phyloP scores from a whole-genome alignment of 371 early-diverging fungal genomes.

The Fennellomyces sp. region DNA sequence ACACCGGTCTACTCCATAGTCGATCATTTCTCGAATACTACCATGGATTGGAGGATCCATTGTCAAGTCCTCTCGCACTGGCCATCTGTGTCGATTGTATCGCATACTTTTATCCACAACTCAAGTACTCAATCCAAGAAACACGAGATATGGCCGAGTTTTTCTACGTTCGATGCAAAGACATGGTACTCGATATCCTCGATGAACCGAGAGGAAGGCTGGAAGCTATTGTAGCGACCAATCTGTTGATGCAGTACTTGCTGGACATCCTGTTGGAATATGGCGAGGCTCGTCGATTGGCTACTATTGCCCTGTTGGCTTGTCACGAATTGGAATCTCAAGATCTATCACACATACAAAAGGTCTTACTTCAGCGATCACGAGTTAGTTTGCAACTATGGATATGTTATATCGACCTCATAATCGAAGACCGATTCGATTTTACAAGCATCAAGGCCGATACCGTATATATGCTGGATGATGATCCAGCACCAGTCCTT shows the following conservation, averaged over 20 bases:
- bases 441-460: too few relatives aligned
- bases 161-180: neutral
- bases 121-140: neutral
- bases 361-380: neutral
- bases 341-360: neutral
- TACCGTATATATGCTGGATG: too few relatives aligned
- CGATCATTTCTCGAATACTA: neutral
- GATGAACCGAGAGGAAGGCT: neutral
- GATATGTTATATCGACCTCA: too few relatives aligned
- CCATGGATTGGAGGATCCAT: neutral
- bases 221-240: neutral
- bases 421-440: too few relatives aligned
- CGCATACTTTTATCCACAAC: neutral
- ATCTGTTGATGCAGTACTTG: neutral
- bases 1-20: neutral
- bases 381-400: neutral
- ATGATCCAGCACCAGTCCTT: too few relatives aligned
- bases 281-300: neutral
- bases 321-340: neutral
- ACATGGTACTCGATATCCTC: neutral
- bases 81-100: neutral
- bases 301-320: neutral
- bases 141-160: neutral
- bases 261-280: neutral
- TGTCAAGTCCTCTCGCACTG: neutral